Evolutionary conservation across 352 stramenopile genomes (phyloP), one percentile per base, ranked within the genome.

Genomic region (Globisporangium parvum): DNA sequence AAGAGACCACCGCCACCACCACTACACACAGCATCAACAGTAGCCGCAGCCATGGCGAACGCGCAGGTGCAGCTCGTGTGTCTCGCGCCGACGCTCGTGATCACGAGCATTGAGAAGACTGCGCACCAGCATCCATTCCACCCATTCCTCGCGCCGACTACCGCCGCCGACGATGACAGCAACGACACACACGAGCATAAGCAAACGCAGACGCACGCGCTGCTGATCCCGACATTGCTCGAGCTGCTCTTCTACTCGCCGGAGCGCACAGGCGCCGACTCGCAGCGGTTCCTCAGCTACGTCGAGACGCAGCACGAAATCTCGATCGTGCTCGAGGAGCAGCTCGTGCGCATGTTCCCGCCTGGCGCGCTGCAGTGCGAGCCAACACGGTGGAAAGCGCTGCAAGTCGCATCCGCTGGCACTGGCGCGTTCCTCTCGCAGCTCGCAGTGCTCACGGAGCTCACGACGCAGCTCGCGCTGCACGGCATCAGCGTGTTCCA

Each of bases 231-330:
- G 40, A 59, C 69, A 31, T 62, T 87, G 41, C 71, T 87, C 18
- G 67, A 79, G 53, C 60, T 87, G 54, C 57, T 87, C 26, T 84
- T 87, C 59, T 87, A 80, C 62, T 53, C 66, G 40, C 63, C 60
- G 2, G 28, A 33, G 28, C 28, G 28, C 28, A 33, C 28, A 8
- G 52, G 9, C 39, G 47, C 33, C 15, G 8, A 31, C 6, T 46
- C 10, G 17, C 53, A 62, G 47, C 70, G 70, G 10, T 86, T 88
- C 54, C 57, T 88, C 21, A 88, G 77, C 60, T 84, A 80, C 59
- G 75, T 83, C 20, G 73, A 88, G 66, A 85, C 74, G 21, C 71
- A 82, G 48, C 73, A 88, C 58, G 77, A 88, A 57, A 47, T 88
- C 20, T 86, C 75, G 31, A 66, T 87, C n/a, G 77, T 82, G 35